Evolutionary conservation across 2,329 filamentous ascomycete species (phyloP), one percentile per base, ranked within the genome.

Genomic region (Colletotrichum ledebouriae): DNA sequence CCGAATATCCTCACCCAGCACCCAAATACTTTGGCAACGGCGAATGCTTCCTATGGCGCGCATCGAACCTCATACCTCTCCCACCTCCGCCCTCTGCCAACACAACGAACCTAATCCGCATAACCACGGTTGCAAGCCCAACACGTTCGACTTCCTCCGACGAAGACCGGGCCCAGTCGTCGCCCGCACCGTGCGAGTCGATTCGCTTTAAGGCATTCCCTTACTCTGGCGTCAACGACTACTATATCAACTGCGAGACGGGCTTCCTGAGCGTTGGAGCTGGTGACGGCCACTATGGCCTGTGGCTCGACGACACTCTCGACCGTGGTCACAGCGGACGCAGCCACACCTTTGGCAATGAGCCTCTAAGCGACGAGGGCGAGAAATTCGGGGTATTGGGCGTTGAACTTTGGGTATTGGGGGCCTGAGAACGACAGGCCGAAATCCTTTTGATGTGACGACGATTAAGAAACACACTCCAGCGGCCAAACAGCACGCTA

Each of bases 201-300:
- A 93, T 98, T 73, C 90, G 96, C 20, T 99, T 99, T 86, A 98
- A 97, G 80, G 95, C 95, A 0, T 99, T 98, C 75, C 94, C 95
- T 0, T 98, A 98, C 76, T 97, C 92, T 64, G 96, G 96, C 5
- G 88, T 97, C 46, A 98, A 99, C 78, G 96, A 98, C 79, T 99
- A 97, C 78, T 94, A 95, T 83, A 96, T 98, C 73, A 92, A 97
- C 75, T 98, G 95, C 80, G 94, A 98, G 80, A 85, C 89, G 3
- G 88, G 90, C 25, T 98, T 92, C 77, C 80, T 99, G 13, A 96
- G 92, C 75, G 86, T 98, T 20, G 96, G 96, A 11, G 95, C 94
- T 63, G 93, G 86, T 49, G 94, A 97, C 73, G 95, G 96, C 0
- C 92, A 92, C 74, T 98, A 96, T 77, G 96, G 96, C 2, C 83